Base-by-base conservation (phyloP, 768 basidiomycete genomes). In the Pisolithus orientalis region DNA sequence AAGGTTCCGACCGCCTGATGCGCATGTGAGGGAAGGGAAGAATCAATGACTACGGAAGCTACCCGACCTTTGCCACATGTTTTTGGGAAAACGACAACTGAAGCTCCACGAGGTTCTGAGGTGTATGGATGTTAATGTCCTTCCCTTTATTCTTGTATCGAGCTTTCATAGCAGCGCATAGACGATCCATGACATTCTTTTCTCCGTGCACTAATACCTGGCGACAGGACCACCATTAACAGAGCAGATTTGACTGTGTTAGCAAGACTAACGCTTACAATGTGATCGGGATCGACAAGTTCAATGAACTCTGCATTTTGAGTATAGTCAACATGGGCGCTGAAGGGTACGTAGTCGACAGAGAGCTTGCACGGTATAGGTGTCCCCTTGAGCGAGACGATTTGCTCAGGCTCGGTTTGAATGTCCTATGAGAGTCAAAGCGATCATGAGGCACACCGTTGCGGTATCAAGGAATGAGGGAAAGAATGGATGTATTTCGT, bases 251-350 rank as follows among this genome's bases (percentile, higher is more conserved):
- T 44, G 16, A 53, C 43, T 8, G 21, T 11, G 28, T 0, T 37
- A 37, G 52, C 10, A 32, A 28, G 50, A 34, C 0, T 27, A 57
- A 29, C 11, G 75, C 84, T 65, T 67, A 90, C 93, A 51, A 94
- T 85, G 70, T 94, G 91, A 58, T 91, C 88, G 8, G 93, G 87
- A 56, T 87, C 88, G 57, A 97, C 84, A 39, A 82, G 75, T 62
- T 96, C 92, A 57, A 99, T 97, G 68, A 95, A 99, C 62, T 92
- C 90, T 3, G 90, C 85, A 66, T 99, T 99, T 61, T 98, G 95
- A 14, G 90, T 80, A 60, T 89, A 95, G 65, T 98, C 94, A 57
- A 97, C 95, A 64, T 98, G 94, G 0, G 95, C 94, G 50, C 89
- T 89, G 70, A 98, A 97, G 3, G 95, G 95, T 55, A 99, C 87